A percentile compares a stretch with the other conserved stretches of the same genome.
Evolutionary conservation across 169 alveolate species (phyloP).

Genomic region (Plasmodium yoelii): DNA sequence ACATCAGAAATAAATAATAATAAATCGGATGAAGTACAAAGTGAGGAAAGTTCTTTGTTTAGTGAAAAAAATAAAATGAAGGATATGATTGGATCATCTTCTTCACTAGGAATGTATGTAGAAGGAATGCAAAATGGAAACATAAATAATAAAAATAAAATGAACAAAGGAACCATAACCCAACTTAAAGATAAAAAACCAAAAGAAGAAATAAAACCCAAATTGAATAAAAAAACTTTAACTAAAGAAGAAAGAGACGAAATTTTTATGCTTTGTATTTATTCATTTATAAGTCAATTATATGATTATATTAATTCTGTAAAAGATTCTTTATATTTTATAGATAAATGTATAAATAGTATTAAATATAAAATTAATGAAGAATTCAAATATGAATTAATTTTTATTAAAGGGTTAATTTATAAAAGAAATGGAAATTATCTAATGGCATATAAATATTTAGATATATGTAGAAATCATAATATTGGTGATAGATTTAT

Average conservation of each 20-base stretch:
- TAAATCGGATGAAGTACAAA: not conserved
- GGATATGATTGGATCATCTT: conserved; percentile 23
- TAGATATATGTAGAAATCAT: conserved; percentile 47
- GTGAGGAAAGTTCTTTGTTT: not conserved
- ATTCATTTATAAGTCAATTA: conserved; percentile 70
- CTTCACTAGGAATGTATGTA: conserved; percentile 11
- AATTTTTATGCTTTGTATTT: conserved; percentile 40
- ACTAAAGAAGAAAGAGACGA: conserved; percentile 64
- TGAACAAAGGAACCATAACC: not conserved
- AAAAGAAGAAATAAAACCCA: conserved; percentile 67
- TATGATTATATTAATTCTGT: conserved; percentile 71
- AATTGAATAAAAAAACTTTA: conserved; percentile 31
- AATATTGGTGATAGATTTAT: conserved; percentile 64
- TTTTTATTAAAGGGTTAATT: conserved; percentile 72
- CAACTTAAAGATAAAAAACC: conserved; percentile 2
- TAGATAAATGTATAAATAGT: conserved; percentile 34
- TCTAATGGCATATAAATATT: conserved; percentile 37
- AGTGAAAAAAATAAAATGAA: conserved; percentile 36
- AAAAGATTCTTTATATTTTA: conserved; percentile 24
- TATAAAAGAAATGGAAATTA: conserved; percentile 73
- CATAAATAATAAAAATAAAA: conserved; percentile 1
- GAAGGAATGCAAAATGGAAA: not conserved
- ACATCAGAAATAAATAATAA: not conserved
- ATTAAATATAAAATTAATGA: conserved; percentile 31
- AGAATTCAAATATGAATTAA: conserved; percentile 40